phyloP scores from a whole-genome alignment of 495 filamentous ascomycete genomes.

The Neurospora sp. region DNA sequence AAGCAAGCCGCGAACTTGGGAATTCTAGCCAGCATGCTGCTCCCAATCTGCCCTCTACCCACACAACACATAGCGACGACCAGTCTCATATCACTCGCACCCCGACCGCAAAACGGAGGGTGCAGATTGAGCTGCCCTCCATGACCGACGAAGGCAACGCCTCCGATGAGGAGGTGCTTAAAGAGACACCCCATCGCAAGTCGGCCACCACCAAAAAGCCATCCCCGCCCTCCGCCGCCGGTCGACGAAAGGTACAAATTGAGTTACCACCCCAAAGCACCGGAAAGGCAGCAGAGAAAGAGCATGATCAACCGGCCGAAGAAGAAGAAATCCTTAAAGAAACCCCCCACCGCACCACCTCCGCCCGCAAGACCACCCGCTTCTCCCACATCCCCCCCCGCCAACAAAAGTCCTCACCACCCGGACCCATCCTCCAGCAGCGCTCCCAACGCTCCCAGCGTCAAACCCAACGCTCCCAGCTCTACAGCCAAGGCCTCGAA shows the following conservation, averaged over 20 bases:
- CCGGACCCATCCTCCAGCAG: slow-evolving; percentile 7
- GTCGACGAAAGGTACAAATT: background rate
- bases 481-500: slow-evolving; percentile 33
- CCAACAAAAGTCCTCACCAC: slow-evolving; percentile 3
- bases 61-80: background rate
- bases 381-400: slow-evolving; percentile 12
- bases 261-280: background rate
- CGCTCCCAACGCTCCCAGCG: slow-evolving; percentile 7
- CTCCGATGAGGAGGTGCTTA: slow-evolving; percentile 11
- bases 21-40: background rate
- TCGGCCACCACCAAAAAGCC: background rate
- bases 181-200: slow-evolving; percentile 15
- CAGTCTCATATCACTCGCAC: background rate
- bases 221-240: background rate
- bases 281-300: background rate
- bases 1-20: background rate
- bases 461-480: slow-evolving; percentile 13
- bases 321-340: slow-evolving; percentile 8
- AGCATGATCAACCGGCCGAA: background rate
- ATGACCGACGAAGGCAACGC: background rate
- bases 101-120: slow-evolving; percentile 3
- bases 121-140: slow-evolving; percentile 9
- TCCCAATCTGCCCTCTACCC: background rate
- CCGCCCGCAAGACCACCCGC: background rate
- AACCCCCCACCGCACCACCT: background rate